phyloP scores from a whole-genome alignment of 257 asterid species.

The Osmanthus fragrans region DNA sequence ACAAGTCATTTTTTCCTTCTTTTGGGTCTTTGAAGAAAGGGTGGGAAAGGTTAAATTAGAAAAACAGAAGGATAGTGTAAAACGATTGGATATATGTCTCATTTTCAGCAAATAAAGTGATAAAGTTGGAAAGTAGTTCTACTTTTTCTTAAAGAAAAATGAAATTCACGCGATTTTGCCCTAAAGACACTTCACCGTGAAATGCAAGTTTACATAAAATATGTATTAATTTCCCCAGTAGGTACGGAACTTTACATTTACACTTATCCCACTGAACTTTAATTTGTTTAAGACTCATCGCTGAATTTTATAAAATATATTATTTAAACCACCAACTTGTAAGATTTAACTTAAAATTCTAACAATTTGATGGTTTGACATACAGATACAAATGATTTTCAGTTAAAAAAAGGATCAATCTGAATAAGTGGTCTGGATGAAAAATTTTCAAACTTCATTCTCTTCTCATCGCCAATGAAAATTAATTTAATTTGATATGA shows the following conservation, averaged over 20 bases:
- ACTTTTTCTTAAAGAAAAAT: slow-evolving; percentile 32
- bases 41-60: not conserved
- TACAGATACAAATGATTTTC: too few species aligned
- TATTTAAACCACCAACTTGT: not conserved
- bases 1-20: not conserved
- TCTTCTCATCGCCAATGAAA: not conserved
- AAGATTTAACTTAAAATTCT: too few species aligned
- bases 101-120: not conserved
- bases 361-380: too few species aligned
- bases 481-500: too few species aligned
- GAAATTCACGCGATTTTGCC: slow-evolving; percentile 14
- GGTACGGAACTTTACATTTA: not conserved
- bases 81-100: not conserved
- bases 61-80: not conserved
- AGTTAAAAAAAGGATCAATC: too few species aligned
- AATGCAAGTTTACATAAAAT: not conserved
- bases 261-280: not conserved
- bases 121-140: slow-evolving; percentile 3
- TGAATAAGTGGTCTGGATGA: too few species aligned
- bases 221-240: not conserved
- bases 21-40: not conserved
- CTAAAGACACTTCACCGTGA: not conserved
- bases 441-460: not conserved
- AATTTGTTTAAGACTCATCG: not conserved
- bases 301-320: not conserved